Evolutionary conservation across 179 eudicot genomes (phyloP), one percentile per base, ranked within the genome.

Genomic region (Beta corolliflora): DNA sequence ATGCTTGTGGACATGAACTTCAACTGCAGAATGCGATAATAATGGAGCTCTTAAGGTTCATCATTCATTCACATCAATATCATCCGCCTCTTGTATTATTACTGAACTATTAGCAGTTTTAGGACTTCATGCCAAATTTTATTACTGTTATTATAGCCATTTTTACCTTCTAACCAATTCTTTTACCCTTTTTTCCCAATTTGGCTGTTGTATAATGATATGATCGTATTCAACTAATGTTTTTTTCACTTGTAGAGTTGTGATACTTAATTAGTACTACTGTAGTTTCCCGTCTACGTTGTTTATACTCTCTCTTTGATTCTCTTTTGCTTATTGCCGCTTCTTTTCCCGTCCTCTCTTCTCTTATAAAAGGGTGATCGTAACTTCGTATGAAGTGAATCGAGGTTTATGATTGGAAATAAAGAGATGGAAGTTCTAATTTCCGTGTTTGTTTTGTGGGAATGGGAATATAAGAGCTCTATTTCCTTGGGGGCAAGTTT

Each of bases 151-250:
- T 67, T 67, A 50, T 63, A 52, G 74, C 19, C 71, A 65, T 50
- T 81, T 56, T 81, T 56, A 67, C 56, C 50, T 31, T 69, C 79
- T 81, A 81, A 75, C 80, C 83, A 66, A 66, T 75, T 81, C 76
- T 81, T 81, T 75, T 66, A 25, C 4, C 46, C 14, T 54, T n/a
- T 67, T 18, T 52, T 19, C 73, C 50, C 41, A 61, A 70, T 11
- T 36, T 80, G 74, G 64, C 52, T 74, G 73, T 52, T 74, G 79
- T 81, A 74, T 53, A 65, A 80, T 53, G 45, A 53, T 25, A 23
- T 68, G 72, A 25, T 67, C 23, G 0, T 15, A 56, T 18, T 15
- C 16, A 5, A 18, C 8, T 66, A 77, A 64, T 23, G 68, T 25
- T 23, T 15, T 25, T 14, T 60, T 44, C n/a, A 53, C 58, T 81